These are phyloP conservation scores for Chenopodium berlandieri DNA, from an alignment of 148 eudicot genomes.

Conservation along the genomic window DNA sequence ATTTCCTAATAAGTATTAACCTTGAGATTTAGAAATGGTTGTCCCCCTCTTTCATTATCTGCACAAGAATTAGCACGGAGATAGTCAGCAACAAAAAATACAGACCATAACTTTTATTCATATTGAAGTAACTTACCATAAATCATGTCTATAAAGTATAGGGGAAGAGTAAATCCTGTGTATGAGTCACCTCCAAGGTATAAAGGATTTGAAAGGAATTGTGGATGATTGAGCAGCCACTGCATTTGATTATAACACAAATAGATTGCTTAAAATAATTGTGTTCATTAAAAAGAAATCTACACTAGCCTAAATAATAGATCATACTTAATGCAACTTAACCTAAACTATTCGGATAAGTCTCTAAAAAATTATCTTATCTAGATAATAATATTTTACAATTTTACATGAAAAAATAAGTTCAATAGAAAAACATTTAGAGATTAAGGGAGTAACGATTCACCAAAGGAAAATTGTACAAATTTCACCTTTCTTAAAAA, in stretches of 20 bases:
- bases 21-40: conserved; percentile 52
- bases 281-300: too few relatives aligned
- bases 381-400: background rate
- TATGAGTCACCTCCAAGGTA: conserved; percentile 75
- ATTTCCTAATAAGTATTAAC: conserved; percentile 2
- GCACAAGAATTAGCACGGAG: background rate
- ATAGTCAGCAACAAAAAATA: background rate
- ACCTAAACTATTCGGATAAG: too few relatives aligned
- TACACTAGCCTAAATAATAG: too few relatives aligned
- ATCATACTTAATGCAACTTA: too few relatives aligned
- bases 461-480: background rate
- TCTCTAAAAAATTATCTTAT: background rate
- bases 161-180: conserved; percentile 53
- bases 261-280: too few relatives aligned
- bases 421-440: too few relatives aligned
- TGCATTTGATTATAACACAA: conserved; percentile 5
- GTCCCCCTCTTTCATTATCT: conserved; percentile 47
- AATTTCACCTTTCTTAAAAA: conserved; percentile 45
- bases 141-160: conserved; percentile 30
- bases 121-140: conserved; percentile 21
- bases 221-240: conserved; percentile 51
- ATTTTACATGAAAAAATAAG: too few relatives aligned
- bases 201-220: conserved; percentile 45
- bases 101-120: too few relatives aligned
- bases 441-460: too few relatives aligned